Conservation (phyloP, 176 grass and related monocot genomes). For the Oryza glaberrima region DNA sequence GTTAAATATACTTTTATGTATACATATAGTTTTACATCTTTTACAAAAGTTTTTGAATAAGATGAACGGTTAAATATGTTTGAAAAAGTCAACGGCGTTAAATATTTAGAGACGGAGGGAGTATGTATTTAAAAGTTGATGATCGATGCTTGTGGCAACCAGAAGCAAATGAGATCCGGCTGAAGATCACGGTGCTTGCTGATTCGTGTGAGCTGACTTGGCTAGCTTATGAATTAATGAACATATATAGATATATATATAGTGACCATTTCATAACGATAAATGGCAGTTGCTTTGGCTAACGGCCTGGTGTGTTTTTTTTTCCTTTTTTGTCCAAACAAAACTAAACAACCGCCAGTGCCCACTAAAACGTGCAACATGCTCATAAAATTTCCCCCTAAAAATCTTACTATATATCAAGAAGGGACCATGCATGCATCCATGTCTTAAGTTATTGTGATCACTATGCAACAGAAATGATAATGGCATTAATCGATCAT, state of each 20-base stretch:
- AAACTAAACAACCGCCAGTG: background rate
- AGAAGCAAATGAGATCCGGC: background rate
- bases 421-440: background rate
- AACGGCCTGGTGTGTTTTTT: background rate
- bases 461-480: background rate
- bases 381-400: background rate
- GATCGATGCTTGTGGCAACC: background rate
- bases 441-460: background rate
- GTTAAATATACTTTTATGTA: no score
- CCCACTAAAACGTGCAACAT: slow-evolving; percentile 4
- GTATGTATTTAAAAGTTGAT: background rate
- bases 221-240: background rate
- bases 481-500: background rate
- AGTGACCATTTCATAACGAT: background rate
- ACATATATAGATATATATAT: background rate
- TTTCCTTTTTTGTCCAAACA: background rate
- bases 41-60: no score
- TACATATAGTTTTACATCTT: no score
- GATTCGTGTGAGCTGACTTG: slow-evolving; percentile 25
- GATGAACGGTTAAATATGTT: no score
- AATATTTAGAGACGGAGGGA: no score
- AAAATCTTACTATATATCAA: background rate
- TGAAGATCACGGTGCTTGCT: background rate
- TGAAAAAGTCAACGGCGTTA: no score
- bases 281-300: background rate